These are phyloP conservation scores for Neurospora sp. DNA, from an alignment of 495 filamentous ascomycete species.

Conservation along the genomic window DNA sequence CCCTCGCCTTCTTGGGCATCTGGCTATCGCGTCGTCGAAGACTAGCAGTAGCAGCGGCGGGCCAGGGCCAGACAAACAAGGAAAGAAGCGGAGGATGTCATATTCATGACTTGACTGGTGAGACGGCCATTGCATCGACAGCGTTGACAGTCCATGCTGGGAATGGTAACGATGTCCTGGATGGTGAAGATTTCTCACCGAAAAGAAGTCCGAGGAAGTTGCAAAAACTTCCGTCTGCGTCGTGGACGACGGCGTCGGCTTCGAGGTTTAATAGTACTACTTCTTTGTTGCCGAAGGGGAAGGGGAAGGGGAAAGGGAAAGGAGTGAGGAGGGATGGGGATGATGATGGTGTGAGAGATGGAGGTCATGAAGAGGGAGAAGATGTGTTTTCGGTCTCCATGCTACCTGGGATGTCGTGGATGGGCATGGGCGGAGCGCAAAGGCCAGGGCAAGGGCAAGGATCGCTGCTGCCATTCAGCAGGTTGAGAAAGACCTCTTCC, in stretches of 20 bases:
- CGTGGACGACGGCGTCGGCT: background rate
- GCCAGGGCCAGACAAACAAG: background rate
- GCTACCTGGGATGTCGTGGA: background rate
- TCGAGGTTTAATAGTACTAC: slow-evolving; percentile 5
- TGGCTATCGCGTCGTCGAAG: slow-evolving; percentile 8
- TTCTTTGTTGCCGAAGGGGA: background rate
- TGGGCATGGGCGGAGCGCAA: background rate
- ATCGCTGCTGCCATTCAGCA: background rate
- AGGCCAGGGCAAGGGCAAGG: background rate
- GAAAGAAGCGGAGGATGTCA: background rate
- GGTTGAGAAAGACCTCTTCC: background rate
- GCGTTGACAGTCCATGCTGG: background rate
- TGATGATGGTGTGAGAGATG: background rate
- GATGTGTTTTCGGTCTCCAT: slow-evolving; percentile 1
- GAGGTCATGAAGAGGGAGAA: background rate
- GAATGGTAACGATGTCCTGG: background rate
- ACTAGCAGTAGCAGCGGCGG: background rate
- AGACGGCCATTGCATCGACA: background rate
- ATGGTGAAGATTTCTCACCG: background rate
- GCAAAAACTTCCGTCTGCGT: background rate
- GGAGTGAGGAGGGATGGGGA: background rate
- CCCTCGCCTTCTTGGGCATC: slow-evolving; percentile 3
- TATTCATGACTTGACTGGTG: background rate
- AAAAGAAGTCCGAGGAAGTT: background rate
- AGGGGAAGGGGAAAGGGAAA: background rate